These are phyloP conservation scores for Colletotrichum australisinense DNA, from an alignment of 2,329 filamentous ascomycete species.

Conservation along the genomic window DNA sequence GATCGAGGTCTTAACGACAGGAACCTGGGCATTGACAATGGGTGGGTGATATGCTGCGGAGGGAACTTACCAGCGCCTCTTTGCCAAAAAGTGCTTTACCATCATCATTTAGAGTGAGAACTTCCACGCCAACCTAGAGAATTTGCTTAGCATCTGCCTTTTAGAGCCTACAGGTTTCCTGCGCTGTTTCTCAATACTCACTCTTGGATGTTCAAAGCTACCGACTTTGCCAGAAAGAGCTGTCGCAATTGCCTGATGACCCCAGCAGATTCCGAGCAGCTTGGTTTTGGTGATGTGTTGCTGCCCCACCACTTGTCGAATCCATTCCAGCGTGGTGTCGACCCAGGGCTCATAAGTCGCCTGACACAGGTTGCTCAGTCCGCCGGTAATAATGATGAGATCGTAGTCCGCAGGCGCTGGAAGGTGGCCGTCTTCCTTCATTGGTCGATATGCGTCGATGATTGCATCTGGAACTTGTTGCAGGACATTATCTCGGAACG, in stretches of 20 bases:
- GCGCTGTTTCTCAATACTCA: background rate
- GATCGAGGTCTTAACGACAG: background rate
- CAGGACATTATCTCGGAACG: conserved; percentile 21
- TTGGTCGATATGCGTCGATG: conserved; percentile 16
- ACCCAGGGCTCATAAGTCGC: conserved; percentile 27
- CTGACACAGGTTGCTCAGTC: conserved; percentile 30
- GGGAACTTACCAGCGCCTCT: background rate
- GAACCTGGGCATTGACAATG: background rate
- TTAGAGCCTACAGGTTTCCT: background rate
- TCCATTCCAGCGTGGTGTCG: conserved; percentile 21
- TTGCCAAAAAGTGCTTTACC: conserved; percentile 21
- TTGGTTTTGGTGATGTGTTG: conserved; percentile 24
- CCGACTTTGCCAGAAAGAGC: conserved; percentile 18
- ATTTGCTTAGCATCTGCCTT: background rate
- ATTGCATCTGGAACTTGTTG: conserved; percentile 20
- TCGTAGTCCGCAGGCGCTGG: conserved; percentile 18
- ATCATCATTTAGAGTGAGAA: conserved; percentile 1
- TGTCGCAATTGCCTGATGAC: conserved; percentile 25
- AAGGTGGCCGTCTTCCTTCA: conserved; percentile 13
- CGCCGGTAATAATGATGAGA: conserved; percentile 29
- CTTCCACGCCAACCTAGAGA: conserved; percentile 16
- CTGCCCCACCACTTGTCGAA: conserved; percentile 15
- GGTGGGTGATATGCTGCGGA: background rate
- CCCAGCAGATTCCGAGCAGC: conserved; percentile 28
- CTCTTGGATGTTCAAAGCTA: conserved; percentile 26